A percentile compares a stretch with the other conserved stretches of the same genome.
These are phyloP conservation scores for Physcia stellaris DNA, from an alignment of 495 filamentous ascomycete genomes.

Conservation along the genomic window DNA sequence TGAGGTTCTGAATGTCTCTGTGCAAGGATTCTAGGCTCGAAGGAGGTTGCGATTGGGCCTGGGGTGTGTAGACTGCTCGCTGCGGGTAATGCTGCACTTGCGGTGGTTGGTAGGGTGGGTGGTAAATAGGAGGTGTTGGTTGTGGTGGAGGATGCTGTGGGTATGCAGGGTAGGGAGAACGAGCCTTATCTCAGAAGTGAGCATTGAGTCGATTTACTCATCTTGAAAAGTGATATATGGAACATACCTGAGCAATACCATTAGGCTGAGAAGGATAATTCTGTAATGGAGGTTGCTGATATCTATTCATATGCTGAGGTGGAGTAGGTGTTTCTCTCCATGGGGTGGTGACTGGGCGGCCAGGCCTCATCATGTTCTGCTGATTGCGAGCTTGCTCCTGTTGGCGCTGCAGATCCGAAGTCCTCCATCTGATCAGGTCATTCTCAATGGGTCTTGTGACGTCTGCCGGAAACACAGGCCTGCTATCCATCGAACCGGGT, in stretches of 20 bases:
- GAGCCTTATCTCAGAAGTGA: constrained; percentile 5
- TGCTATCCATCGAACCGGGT: constrained; percentile 72
- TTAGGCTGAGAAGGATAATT: constrained; percentile 15
- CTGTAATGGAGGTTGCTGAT: constrained; percentile 19
- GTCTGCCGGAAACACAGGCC: constrained; percentile 79
- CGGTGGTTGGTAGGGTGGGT: constrained; percentile 24
- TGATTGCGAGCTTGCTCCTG: constrained; percentile 48
- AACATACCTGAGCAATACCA: constrained; percentile 24
- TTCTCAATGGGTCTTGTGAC: constrained; percentile 82
- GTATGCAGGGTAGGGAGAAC: constrained; percentile 12
- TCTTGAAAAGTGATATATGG: too few relatives aligned
- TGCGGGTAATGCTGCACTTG: constrained; percentile 18
- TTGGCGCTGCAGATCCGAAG: constrained; percentile 55
- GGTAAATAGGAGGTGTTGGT: constrained; percentile 19
- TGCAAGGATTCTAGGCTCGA: constrained; percentile 58
- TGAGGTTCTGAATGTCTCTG: constrained; percentile 65
- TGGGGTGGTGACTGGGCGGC: constrained; percentile 36
- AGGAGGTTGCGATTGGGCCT: constrained; percentile 4
- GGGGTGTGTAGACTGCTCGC: too few relatives aligned
- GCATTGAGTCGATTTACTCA: too few relatives aligned
- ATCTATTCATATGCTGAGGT: constrained; percentile 35
- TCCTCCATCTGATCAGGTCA: constrained; percentile 78
- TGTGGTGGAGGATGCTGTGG: constrained; percentile 28
- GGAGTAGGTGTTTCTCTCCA: constrained; percentile 61
- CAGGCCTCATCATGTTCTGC: constrained; percentile 46